Base-by-base conservation (phyloP, 345 rosid species). In the Diplotaxis tenuifolia region DNA sequence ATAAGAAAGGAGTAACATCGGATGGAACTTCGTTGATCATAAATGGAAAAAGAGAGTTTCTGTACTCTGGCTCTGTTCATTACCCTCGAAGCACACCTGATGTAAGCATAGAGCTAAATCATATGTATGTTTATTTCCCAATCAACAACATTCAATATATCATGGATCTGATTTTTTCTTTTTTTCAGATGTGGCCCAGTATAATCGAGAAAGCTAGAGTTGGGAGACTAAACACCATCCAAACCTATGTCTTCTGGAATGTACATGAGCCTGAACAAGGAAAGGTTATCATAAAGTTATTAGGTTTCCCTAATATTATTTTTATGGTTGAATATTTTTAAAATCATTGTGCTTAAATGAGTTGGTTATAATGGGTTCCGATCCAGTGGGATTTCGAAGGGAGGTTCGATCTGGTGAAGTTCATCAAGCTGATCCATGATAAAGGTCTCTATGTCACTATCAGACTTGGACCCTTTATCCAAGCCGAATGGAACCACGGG, bases 401-500 rank as follows among this genome's bases (percentile, higher is more conserved):
- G 57, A 53, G 57, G 28, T 23, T 67, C 67, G 98, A 92, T 65
- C 42, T 95, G 78, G 96, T 92, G 69, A 89, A 82, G 63, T 95
- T 92, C 79, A 72, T 95, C 75, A 95, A 80, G 84, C 2, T 82
- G 77, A 76, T 87, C 21, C 58, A 49, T 16, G 87, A 88, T 74
- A 73, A 86, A 20, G 83, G 81, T 1, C 75, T 92, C 89, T 87
- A 78, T 67, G 93, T 63, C 18, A 84, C 80, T 42, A 73, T 95
- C 28, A 78, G 98, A 76, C 71, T 92, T 72, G 99, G 99, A 34
- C 98, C 99, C 0, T 95, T 90, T 80, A 81, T 95, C 61, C 96
- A 95, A 71, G 99, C 92, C 62, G 99, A 95, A 82, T 95, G 98
- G 98, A 95, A 81, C 73, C 93, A 95, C 31, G 99, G 98, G 98